Percentiles rank a stretch among this genome's conserved stretches.
These are phyloP conservation scores for Colletotrichum sp. DNA, from an alignment of 2,329 filamentous ascomycete species.

Conservation along the genomic window DNA sequence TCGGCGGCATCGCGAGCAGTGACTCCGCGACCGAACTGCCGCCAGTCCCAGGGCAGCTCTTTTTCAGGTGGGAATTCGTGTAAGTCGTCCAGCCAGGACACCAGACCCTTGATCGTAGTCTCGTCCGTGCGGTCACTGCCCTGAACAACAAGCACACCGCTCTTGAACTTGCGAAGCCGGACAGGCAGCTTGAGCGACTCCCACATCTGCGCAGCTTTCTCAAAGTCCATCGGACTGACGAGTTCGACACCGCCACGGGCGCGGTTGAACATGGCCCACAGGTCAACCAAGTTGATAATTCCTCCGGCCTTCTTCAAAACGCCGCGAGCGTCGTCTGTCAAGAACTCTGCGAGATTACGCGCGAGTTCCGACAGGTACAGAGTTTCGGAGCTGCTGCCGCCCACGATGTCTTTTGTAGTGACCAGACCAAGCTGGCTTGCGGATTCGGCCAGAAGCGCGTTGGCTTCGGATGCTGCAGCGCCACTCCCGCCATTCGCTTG, in stretches of 20 bases:
- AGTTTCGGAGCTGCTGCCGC: slow-evolving; percentile 74
- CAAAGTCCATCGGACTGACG: slow-evolving; percentile 89
- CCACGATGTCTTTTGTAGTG: slow-evolving; percentile 95
- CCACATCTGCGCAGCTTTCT: slow-evolving; percentile 88
- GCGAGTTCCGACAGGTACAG: slow-evolving; percentile 90
- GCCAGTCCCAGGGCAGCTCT: slow-evolving; percentile 79
- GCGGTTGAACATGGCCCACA: slow-evolving; percentile 95
- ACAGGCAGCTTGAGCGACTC: slow-evolving; percentile 86
- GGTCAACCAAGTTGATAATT: slow-evolving; percentile 86
- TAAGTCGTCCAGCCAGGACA: slow-evolving; percentile 78
- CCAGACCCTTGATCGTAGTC: slow-evolving; percentile 78
- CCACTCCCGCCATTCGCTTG: slow-evolving; percentile 66
- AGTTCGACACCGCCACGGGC: slow-evolving; percentile 93
- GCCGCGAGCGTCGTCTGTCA: slow-evolving; percentile 83
- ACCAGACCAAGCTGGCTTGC: slow-evolving; percentile 84
- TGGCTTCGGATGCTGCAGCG: slow-evolving; percentile 71
- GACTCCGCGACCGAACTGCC: slow-evolving; percentile 79
- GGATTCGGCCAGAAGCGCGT: slow-evolving; percentile 78
- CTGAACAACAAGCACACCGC: slow-evolving; percentile 93
- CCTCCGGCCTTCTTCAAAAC: slow-evolving; percentile 82
- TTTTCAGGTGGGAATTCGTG: slow-evolving; percentile 68
- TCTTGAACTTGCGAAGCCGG: slow-evolving; percentile 86
- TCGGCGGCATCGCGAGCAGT: slow-evolving; percentile 90
- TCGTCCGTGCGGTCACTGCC: slow-evolving; percentile 88
- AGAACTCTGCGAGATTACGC: slow-evolving; percentile 84